A percentile compares a stretch with the other conserved stretches of the same genome.
phyloP scores from a whole-genome alignment of 2,329 filamentous ascomycete genomes.

The Aspergillus brasiliensis region DNA sequence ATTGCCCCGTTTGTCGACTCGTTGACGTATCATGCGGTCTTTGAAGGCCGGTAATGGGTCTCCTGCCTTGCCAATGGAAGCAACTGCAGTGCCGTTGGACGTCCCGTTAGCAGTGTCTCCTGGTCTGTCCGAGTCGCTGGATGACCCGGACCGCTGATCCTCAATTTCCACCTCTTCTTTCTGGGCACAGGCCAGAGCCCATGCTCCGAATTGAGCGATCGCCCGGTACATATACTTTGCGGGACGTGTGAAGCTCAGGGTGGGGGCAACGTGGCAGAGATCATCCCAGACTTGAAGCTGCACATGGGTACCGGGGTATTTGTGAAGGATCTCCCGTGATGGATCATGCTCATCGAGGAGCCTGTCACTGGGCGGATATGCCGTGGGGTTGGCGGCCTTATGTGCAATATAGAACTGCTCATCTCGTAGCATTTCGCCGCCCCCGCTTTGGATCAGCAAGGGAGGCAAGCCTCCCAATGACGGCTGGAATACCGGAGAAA shows the following conservation, averaged over 20 bases:
- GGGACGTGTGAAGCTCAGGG: slow-evolving; percentile 91
- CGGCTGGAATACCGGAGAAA: slow-evolving; percentile 85
- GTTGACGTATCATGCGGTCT: slow-evolving; percentile 88
- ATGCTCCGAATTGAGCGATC: slow-evolving; percentile 89
- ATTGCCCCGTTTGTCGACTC: slow-evolving; percentile 75
- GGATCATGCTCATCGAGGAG: slow-evolving; percentile 65
- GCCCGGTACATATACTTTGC: slow-evolving; percentile 96
- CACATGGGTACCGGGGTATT: slow-evolving; percentile 82
- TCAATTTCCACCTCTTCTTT: slow-evolving; percentile 76
- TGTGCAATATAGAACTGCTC: slow-evolving; percentile 96
- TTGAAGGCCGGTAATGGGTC: slow-evolving; percentile 79
- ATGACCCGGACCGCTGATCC: slow-evolving; percentile 78
- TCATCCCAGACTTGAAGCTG: slow-evolving; percentile 97
- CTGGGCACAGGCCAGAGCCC: slow-evolving; percentile 83
- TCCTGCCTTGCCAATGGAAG: slow-evolving; percentile 78
- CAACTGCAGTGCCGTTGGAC: slow-evolving; percentile 21
- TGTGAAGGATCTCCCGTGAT: slow-evolving; percentile 55
- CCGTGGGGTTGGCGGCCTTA: slow-evolving; percentile 81
- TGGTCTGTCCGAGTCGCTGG: slow-evolving; percentile 38
- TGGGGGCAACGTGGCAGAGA: slow-evolving; percentile 87
- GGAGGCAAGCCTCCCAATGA: slow-evolving; percentile 89
- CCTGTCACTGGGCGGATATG: slow-evolving; percentile 70
- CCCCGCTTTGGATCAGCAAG: slow-evolving; percentile 80
- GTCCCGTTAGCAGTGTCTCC: slow-evolving; percentile 9
- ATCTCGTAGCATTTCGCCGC: slow-evolving; percentile 85